These are phyloP conservation scores for Karstenula rhodostoma DNA, from an alignment of 2,329 filamentous ascomycete species.

Conservation along the genomic window DNA sequence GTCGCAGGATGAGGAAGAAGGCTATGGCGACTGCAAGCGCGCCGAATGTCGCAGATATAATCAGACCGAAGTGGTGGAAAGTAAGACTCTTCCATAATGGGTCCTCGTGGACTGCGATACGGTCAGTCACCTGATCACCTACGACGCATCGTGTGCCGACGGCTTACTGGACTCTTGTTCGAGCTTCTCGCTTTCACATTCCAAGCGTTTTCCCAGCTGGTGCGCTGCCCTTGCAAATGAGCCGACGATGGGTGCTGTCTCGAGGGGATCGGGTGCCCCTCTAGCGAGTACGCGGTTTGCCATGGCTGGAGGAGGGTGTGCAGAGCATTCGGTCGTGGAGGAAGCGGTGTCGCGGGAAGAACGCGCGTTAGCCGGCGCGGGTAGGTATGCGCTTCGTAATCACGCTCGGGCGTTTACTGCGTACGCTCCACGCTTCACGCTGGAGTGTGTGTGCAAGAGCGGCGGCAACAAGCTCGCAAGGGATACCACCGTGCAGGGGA, in stretches of 20 bases:
- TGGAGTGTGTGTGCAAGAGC: neutral
- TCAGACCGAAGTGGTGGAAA: conserved; percentile 65
- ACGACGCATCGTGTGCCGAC: neutral
- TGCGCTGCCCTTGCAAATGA: conserved; percentile 2
- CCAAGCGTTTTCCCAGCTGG: conserved; percentile 11
- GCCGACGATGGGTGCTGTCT: neutral
- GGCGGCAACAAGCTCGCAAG: neutral
- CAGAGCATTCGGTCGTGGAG: conserved; percentile 16
- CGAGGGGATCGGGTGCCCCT: conserved; percentile 6
- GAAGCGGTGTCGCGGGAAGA: conserved; percentile 11
- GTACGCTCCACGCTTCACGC: conserved; percentile 1
- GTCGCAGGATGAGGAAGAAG: conserved; percentile 63
- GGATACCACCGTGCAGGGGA: neutral
- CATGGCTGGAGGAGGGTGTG: conserved; percentile 10
- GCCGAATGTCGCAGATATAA: conserved; percentile 62
- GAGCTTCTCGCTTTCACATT: conserved; percentile 25
- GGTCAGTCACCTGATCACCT: conserved; percentile 14
- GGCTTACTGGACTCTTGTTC: conserved; percentile 49
- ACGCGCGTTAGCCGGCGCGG: conserved; percentile 7
- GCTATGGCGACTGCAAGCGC: conserved; percentile 60
- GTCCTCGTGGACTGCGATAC: conserved; percentile 51
- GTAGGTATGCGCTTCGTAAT: conserved; percentile 10
- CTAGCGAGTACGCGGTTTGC: conserved; percentile 10
- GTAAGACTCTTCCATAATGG: conserved; percentile 63
- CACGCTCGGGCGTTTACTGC: neutral